phyloP scores from a whole-genome alignment of 371 early-diverging fungal genomes.

The Caulochytrium protostelioides region DNA sequence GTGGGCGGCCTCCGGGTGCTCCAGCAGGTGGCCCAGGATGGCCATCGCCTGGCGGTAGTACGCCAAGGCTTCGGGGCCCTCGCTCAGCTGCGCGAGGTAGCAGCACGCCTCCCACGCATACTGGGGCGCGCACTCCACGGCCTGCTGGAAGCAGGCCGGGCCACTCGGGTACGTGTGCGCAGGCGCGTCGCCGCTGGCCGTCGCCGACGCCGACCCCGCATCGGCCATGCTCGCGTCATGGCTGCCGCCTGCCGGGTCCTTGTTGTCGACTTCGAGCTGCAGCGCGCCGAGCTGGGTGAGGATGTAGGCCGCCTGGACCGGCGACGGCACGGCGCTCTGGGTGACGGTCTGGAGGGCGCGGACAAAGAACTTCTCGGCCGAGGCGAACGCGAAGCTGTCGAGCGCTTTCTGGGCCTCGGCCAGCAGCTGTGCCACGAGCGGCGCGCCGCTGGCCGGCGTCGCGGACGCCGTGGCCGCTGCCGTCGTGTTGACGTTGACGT shows the following conservation, averaged over 20 bases:
- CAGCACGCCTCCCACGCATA: conserved; percentile 3
- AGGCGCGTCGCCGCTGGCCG: not conserved
- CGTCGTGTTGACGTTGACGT: too few species aligned
- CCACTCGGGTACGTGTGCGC: too few species aligned
- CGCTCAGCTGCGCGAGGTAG: not conserved
- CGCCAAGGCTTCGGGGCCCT: conserved; percentile 34
- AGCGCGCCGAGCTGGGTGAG: conserved; percentile 40
- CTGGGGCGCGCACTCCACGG: conserved; percentile 1
- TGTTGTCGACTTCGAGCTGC: conserved; percentile 7
- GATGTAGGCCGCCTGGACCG: conserved; percentile 42
- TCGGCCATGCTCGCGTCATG: not conserved
- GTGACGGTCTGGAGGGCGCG: conserved; percentile 45
- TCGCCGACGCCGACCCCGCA: conserved; percentile 5
- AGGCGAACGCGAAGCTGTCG: conserved; percentile 46
- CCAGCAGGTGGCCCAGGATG: conserved; percentile 61
- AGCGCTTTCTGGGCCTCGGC: conserved; percentile 46
- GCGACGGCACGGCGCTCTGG: too few species aligned
- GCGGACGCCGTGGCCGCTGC: too few species aligned
- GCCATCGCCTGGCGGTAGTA: conserved; percentile 41
- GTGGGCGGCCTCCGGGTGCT: conserved; percentile 50
- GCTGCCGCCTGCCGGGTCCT: not conserved
- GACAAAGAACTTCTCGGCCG: conserved; percentile 45
- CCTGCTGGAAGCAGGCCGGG: too few species aligned
- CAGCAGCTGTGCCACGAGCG: conserved; percentile 36
- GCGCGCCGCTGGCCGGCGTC: too few species aligned